Conservation (phyloP, 1,284 basidiomycete species). For the Nidula niveotomentosa region DNA sequence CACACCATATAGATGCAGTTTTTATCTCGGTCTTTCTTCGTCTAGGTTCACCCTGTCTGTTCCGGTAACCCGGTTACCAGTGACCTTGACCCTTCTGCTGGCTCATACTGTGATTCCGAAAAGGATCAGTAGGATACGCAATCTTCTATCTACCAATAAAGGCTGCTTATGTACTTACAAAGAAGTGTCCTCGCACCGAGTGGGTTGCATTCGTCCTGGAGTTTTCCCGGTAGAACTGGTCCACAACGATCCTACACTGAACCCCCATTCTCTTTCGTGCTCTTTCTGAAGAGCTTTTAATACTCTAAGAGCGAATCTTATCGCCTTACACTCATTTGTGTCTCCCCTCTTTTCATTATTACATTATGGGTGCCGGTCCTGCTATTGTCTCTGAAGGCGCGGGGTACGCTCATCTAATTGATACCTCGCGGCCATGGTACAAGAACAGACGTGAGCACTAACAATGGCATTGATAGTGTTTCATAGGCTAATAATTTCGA, state of each 20-base stretch:
- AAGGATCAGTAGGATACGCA: too few relatives aligned
- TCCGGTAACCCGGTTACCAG: not conserved
- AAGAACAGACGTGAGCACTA: constrained; percentile 48
- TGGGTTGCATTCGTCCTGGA: not conserved
- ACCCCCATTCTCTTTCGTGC: too few relatives aligned
- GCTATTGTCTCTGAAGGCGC: constrained; percentile 28
- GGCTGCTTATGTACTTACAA: too few relatives aligned
- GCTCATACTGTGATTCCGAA: not conserved
- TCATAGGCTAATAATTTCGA: too few relatives aligned
- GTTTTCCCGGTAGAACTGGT: not conserved
- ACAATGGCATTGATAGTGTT: not conserved
- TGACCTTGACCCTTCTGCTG: not conserved
- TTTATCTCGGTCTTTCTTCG: constrained; percentile 1
- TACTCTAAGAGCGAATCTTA: not conserved
- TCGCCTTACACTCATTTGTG: constrained; percentile 1
- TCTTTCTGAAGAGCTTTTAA: not conserved
- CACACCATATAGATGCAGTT: not conserved
- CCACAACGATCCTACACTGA: too few relatives aligned
- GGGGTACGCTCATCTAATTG: constrained; percentile 48
- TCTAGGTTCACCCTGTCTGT: not conserved
- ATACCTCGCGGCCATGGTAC: constrained; percentile 55
- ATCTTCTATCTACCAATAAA: too few relatives aligned
- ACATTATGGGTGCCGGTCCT: constrained; percentile 43
- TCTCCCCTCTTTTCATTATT: constrained; percentile 1
- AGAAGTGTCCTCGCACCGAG: too few relatives aligned